phyloP scores from a whole-genome alignment of 495 filamentous ascomycete genomes.

The Ascobolus immersus region DNA sequence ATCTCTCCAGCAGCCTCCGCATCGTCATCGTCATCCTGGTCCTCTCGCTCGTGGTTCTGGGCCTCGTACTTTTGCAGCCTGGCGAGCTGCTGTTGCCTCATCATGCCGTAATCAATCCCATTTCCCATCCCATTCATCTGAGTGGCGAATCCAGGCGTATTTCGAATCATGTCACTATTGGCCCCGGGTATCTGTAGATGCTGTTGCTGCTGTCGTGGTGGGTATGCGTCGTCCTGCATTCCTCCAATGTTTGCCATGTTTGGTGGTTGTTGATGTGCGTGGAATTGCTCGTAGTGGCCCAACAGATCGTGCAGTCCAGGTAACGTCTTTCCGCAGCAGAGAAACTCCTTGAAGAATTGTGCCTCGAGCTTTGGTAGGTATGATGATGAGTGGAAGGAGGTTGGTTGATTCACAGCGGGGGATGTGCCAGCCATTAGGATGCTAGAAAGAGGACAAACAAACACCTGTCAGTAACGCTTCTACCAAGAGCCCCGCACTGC shows the following conservation, averaged over 20 bases:
- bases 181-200: constrained; percentile 7
- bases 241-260: constrained; percentile 12
- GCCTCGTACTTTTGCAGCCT: constrained; percentile 17
- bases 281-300: constrained; percentile 86
- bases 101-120: constrained; percentile 19
- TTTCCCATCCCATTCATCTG: constrained; percentile 18
- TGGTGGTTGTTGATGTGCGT: constrained; percentile 28
- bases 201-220: constrained; percentile 27
- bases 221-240: constrained; percentile 23
- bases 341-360: constrained; percentile 87
- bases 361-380: constrained; percentile 95
- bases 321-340: constrained; percentile 67
- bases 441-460: constrained; percentile 23
- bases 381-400: constrained; percentile 89
- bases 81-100: constrained; percentile 19
- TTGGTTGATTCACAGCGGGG: constrained; percentile 68
- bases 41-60: constrained; percentile 15
- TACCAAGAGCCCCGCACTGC: constrained; percentile 7
- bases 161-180: constrained; percentile 16
- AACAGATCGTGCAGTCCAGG: constrained; percentile 81
- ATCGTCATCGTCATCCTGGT: constrained; percentile 15
- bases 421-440: constrained; percentile 94
- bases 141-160: constrained; percentile 25
- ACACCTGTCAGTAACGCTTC: constrained; percentile 11
- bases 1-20: constrained; percentile 37